Conservation (phyloP, 2,329 filamentous ascomycete genomes). For the Akanthomyces lecanii region DNA sequence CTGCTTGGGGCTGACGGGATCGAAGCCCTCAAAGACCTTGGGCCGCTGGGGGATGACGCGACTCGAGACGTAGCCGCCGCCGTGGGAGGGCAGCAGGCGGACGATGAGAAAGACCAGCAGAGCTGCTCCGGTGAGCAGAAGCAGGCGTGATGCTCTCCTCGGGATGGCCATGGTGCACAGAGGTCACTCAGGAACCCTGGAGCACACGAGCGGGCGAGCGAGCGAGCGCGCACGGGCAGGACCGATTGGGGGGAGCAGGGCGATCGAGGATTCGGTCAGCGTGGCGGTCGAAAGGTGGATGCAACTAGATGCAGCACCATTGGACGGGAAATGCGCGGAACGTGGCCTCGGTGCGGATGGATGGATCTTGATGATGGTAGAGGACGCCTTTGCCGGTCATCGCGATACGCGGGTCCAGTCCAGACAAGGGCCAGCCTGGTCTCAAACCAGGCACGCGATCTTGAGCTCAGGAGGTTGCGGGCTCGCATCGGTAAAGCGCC, state of each 20-base stretch:
- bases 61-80: slow-evolving; percentile 23
- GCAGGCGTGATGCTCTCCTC: slow-evolving; percentile 23
- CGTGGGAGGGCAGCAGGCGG: slow-evolving; percentile 20
- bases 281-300: neutral
- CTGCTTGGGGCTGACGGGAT: slow-evolving; percentile 12
- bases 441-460: neutral
- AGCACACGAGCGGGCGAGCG: neutral
- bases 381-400: neutral
- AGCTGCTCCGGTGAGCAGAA: slow-evolving; percentile 21
- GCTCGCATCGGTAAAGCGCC: slow-evolving; percentile 1
- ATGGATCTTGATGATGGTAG: slow-evolving; percentile 10
- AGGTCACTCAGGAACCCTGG: neutral
- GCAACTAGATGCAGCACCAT: neutral
- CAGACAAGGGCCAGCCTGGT: neutral
- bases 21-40: slow-evolving; percentile 12
- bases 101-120: slow-evolving; percentile 23
- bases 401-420: neutral
- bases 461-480: neutral
- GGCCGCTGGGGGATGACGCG: slow-evolving; percentile 16
- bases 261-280: slow-evolving; percentile 2
- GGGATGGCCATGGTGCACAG: slow-evolving; percentile 21
- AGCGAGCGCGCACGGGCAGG: neutral
- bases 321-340: neutral
- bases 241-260: neutral
- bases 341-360: slow-evolving; percentile 2